A percentile compares a stretch with the other conserved stretches of the same genome.
Conservation (phyloP, 2,329 filamentous ascomycete genomes). For the Aspergillus flavus region DNA sequence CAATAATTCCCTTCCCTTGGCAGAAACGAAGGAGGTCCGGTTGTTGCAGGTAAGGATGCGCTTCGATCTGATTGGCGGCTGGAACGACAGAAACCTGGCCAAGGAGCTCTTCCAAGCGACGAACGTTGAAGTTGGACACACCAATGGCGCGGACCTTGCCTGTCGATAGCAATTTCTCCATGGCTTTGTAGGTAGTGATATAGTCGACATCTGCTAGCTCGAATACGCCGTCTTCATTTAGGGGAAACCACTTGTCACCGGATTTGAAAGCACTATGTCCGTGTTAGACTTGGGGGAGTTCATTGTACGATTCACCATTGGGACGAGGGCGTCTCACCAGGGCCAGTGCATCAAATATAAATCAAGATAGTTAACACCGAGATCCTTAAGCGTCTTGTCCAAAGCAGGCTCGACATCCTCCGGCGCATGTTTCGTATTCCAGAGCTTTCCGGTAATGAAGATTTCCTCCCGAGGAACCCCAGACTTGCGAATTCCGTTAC, state of each 20-base stretch:
- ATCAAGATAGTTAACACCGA: conserved; percentile 68
- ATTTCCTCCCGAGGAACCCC: conserved; percentile 67
- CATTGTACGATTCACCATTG: background rate
- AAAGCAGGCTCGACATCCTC: conserved; percentile 67
- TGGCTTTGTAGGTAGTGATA: conserved; percentile 54
- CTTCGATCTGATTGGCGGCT: conserved; percentile 69
- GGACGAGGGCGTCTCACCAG: conserved; percentile 15
- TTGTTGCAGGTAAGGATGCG: conserved; percentile 40
- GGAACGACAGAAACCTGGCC: conserved; percentile 65
- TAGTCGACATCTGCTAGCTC: conserved; percentile 26
- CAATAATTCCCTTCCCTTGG: conserved; percentile 55
- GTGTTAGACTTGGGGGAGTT: background rate
- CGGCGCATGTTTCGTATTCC: conserved; percentile 70
- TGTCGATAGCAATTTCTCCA: conserved; percentile 59
- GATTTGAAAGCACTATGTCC: conserved; percentile 21
- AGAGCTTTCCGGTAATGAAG: conserved; percentile 79
- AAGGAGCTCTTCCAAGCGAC: conserved; percentile 72
- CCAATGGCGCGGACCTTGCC: conserved; percentile 70
- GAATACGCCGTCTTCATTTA: conserved; percentile 25
- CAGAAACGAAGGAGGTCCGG: conserved; percentile 56
- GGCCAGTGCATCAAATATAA: conserved; percentile 68
- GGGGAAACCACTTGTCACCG: conserved; percentile 28
- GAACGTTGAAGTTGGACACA: conserved; percentile 72
- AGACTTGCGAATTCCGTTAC: conserved; percentile 64
- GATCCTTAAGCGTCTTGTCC: conserved; percentile 60